A percentile compares a stretch with the other conserved stretches of the same genome.
phyloP scores from a whole-genome alignment of 1,284 basidiomycete genomes.

The Fistulinella staudtii region DNA sequence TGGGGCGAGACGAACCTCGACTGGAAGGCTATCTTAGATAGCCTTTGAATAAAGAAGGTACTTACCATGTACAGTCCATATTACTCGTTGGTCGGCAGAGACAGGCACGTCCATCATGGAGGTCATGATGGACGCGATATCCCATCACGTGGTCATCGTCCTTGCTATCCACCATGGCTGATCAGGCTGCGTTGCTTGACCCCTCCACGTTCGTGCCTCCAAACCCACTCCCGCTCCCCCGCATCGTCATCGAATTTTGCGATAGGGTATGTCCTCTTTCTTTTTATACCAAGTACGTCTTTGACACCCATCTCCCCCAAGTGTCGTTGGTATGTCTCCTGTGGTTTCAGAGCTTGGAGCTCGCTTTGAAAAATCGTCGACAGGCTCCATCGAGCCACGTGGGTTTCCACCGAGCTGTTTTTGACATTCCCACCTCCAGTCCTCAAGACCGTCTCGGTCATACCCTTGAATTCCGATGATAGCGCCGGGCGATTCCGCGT shows the following conservation, averaged over 20 bases:
- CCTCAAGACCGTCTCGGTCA: constrained; percentile 62
- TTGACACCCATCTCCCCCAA: constrained; percentile 26
- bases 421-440: constrained; percentile 81
- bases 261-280: constrained; percentile 59
- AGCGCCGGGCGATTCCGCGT: constrained; percentile 86
- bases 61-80: constrained; percentile 62
- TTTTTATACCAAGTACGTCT: not conserved
- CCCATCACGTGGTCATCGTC: constrained; percentile 27
- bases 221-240: constrained; percentile 40
- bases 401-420: constrained; percentile 86
- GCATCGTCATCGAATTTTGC: constrained; percentile 78
- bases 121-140: too few relatives aligned
- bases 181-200: too few relatives aligned
- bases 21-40: too few relatives aligned
- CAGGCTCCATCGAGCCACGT: constrained; percentile 83
- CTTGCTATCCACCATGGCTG: too few relatives aligned
- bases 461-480: constrained; percentile 76
- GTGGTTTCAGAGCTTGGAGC: not conserved
- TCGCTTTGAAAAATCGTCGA: constrained; percentile 9
- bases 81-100: constrained; percentile 11
- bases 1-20: constrained; percentile 76
- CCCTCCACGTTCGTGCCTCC: constrained; percentile 61
- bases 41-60: too few relatives aligned
- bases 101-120: constrained; percentile 19
- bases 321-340: constrained; percentile 64